phyloP scores from a whole-genome alignment of 2,329 filamentous ascomycete genomes.

The Camillea tinctor region DNA sequence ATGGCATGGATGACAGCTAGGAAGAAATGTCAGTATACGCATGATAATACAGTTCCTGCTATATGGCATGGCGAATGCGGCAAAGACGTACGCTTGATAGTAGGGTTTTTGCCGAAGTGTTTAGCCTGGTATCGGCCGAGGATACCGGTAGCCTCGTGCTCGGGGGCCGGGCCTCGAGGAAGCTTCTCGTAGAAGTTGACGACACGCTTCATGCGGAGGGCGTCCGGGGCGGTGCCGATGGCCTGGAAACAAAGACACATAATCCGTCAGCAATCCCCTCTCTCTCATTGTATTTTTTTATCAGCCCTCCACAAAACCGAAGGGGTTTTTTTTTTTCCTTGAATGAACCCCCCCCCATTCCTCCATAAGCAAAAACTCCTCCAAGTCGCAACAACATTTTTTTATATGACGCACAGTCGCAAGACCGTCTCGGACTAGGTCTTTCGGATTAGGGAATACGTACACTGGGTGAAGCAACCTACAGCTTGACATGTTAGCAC shows the following conservation, averaged over 20 bases:
- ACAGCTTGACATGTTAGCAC: slow-evolving; percentile 38
- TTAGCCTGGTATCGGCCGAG: slow-evolving; percentile 84
- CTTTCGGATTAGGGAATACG: slow-evolving; percentile 37
- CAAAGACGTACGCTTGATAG: slow-evolving; percentile 73
- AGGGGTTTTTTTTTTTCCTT: too few relatives aligned
- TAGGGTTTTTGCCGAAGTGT: slow-evolving; percentile 95
- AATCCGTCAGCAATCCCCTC: slow-evolving; percentile 36
- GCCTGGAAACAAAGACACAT: slow-evolving; percentile 57
- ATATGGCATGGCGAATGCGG: background rate
- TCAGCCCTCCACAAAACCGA: too few relatives aligned
- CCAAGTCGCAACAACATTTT: background rate
- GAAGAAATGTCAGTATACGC: slow-evolving; percentile 21
- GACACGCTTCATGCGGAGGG: slow-evolving; percentile 94
- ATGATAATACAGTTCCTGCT: background rate
- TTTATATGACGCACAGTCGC: background rate
- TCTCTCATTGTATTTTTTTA: slow-evolving; percentile 7
- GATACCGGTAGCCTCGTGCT: slow-evolving; percentile 76
- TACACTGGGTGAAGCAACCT: slow-evolving; percentile 86
- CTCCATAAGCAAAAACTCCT: background rate
- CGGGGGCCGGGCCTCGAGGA: slow-evolving; percentile 85
- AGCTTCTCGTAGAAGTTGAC: slow-evolving; percentile 99
- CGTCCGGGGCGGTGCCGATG: slow-evolving; percentile 92
- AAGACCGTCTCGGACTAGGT: slow-evolving; percentile 4
- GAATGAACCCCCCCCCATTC: background rate
- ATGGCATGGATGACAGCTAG: slow-evolving; percentile 87